phyloP scores from a whole-genome alignment of 2,329 filamentous ascomycete species.

The Trichoderma sp. region DNA sequence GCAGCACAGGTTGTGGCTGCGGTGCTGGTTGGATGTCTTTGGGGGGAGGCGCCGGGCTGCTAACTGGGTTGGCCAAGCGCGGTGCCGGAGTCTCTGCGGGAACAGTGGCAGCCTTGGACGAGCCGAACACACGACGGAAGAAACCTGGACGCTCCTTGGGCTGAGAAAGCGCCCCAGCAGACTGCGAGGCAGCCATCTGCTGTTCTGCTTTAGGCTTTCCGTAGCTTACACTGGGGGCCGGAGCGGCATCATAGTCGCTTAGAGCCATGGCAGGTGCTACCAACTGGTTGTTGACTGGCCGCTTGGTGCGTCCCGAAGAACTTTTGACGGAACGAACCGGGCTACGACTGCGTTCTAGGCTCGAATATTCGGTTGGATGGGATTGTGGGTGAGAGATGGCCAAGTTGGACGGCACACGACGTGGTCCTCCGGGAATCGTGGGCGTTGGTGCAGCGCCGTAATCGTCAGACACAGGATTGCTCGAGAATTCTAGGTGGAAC shows the following conservation, averaged over 20 bases:
- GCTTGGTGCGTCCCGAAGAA: constrained; percentile 44
- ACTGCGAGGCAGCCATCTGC: constrained; percentile 44
- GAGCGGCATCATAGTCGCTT: constrained; percentile 56
- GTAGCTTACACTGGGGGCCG: constrained; percentile 62
- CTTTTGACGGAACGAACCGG: constrained; percentile 59
- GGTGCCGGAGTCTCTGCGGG: constrained; percentile 41
- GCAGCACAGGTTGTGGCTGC: constrained; percentile 60
- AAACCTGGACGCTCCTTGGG: constrained; percentile 80
- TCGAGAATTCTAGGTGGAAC: constrained; percentile 56
- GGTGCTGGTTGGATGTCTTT: constrained; percentile 53
- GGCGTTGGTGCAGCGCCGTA: constrained; percentile 86
- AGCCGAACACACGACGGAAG: constrained; percentile 89
- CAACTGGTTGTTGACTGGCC: constrained; percentile 36
- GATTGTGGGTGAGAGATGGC: constrained; percentile 44
- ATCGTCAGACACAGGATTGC: constrained; percentile 56
- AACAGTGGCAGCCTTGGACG: constrained; percentile 57
- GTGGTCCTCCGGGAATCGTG: constrained; percentile 78
- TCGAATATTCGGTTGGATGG: constrained; percentile 45
- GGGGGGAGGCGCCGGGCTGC: constrained; percentile 52
- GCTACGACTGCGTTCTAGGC: constrained; percentile 59
- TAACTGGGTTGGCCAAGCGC: constrained; percentile 41
- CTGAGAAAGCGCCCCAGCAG: constrained; percentile 48
- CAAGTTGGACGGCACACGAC: constrained; percentile 49
- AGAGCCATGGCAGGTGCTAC: constrained; percentile 38
- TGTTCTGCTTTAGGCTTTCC: constrained; percentile 59